Conservation (phyloP, 106 monocot genomes). For the Dendrobium officinale region DNA sequence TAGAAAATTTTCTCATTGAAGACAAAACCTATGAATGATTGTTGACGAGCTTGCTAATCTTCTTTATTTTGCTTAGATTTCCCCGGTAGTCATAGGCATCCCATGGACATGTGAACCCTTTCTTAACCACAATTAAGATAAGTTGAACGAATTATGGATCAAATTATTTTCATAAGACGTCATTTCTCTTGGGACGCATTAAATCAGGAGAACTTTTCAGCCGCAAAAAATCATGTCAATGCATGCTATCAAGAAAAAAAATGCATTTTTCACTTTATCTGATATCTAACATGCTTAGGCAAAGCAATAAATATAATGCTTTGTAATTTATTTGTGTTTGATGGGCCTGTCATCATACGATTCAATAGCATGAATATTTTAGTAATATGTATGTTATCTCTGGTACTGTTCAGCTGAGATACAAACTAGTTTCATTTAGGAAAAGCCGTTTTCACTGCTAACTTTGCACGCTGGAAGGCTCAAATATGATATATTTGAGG, state of each 20-base stretch:
- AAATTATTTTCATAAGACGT: too few relatives aligned
- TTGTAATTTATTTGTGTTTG: neutral
- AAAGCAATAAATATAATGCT: neutral
- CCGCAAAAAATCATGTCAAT: neutral
- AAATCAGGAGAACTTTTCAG: neutral
- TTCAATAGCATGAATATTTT: neutral
- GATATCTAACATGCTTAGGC: neutral
- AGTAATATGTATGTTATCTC: neutral
- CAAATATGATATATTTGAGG: constrained; percentile 61
- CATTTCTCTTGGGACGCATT: neutral
- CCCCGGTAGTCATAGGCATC: too few relatives aligned
- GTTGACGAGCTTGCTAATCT: too few relatives aligned
- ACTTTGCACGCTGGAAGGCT: constrained; percentile 24
- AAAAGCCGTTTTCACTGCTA: constrained; percentile 35
- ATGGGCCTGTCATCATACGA: neutral
- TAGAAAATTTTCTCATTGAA: too few relatives aligned
- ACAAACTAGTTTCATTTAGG: constrained; percentile 47
- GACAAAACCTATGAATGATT: too few relatives aligned
- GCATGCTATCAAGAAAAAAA: neutral
- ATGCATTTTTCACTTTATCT: neutral
- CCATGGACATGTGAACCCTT: too few relatives aligned
- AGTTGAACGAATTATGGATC: too few relatives aligned
- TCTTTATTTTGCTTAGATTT: too few relatives aligned
- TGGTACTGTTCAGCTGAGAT: constrained; percentile 50
- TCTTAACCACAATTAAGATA: too few relatives aligned